phyloP scores from a whole-genome alignment of 225 moss, liverwort and hornwort species.

The Pleurozium schreberi region DNA sequence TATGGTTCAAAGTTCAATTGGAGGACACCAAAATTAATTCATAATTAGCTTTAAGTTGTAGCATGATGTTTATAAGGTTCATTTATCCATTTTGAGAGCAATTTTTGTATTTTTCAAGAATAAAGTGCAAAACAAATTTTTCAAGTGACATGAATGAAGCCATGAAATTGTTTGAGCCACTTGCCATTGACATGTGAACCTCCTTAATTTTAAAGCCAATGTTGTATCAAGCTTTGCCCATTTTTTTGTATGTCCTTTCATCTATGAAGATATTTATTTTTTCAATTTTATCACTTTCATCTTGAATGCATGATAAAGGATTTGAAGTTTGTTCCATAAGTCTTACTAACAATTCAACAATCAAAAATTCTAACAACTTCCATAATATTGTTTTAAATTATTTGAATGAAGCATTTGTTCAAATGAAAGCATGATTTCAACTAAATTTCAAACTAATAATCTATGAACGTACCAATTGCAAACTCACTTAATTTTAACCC shows the following conservation, averaged over 20 bases:
- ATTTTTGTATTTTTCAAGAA: not conserved
- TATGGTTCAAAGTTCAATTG: not conserved
- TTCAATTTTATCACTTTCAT: not conserved
- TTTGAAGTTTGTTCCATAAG: not conserved
- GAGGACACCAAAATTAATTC: not conserved
- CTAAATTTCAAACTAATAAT: no score
- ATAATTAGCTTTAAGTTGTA: not conserved
- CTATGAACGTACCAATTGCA: no score
- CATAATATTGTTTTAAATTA: no score
- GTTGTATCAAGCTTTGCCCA: not conserved
- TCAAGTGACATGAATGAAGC: not conserved
- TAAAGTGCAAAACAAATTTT: accelerated
- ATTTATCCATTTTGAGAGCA: not conserved
- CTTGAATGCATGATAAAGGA: not conserved
- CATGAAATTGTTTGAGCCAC: not conserved
- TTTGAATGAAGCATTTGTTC: no score
- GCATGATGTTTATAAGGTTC: not conserved
- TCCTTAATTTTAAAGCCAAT: not conserved
- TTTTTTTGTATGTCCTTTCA: not conserved
- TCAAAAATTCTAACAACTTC: no score
- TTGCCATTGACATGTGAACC: not conserved
- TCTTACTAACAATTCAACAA: no score
- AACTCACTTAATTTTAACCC: no score
- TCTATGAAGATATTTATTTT: not conserved
- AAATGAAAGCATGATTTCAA: no score